Base-by-base conservation (phyloP, 768 basidiomycete species). In the Hydnomerulius pinastri region DNA sequence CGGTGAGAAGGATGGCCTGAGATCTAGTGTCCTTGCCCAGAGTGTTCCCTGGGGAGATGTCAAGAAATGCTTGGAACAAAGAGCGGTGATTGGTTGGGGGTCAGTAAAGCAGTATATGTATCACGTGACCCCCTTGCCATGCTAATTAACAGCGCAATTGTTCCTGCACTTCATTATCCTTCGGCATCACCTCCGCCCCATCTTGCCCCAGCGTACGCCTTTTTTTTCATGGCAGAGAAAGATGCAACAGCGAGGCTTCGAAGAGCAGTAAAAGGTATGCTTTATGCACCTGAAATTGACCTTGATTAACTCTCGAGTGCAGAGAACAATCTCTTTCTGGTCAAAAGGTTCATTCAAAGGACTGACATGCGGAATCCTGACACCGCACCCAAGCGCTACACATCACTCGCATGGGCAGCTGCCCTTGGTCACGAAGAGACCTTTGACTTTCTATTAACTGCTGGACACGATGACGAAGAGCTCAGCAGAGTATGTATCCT, bases 301-400 rank as follows among this genome's bases (percentile, higher is more conserved):
- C 28, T 6, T 36, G 23, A 28, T 50, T 68, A 35, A 56, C 60
- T 38, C 53, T 61, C 24, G 58, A 63, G 36, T 49, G 30, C 64
- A 98, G 95, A 96, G 73, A 95, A 96, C 73, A 96, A 96, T 72
- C 82, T 97, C 57, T 87, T 94, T 59, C 83, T 96, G 54, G 91
- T 97, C 63, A 89, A 85, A 72, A 81, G 95, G 29, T 85, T 98
- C 57, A 78, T 92, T 47, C 83, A 90, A 68, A 75, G 87, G 59
- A 87, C 87, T 8, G 93, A 97, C 62, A 83, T 97, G 77, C 83
- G 95, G 18, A 98, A 98, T 71, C 85, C 92, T 8, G 95, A 98
- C 71, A 77, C 86, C 10, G 79, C 77, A 13, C 73, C 82, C 20
- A 81, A 80, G 56, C 80, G 91, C 7, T 87, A 87, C 64, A 97